Evolutionary conservation across 192 early-diverging fungal species (phyloP), one percentile per base, ranked within the genome.

Genomic region (Umbelopsis ramanniana): DNA sequence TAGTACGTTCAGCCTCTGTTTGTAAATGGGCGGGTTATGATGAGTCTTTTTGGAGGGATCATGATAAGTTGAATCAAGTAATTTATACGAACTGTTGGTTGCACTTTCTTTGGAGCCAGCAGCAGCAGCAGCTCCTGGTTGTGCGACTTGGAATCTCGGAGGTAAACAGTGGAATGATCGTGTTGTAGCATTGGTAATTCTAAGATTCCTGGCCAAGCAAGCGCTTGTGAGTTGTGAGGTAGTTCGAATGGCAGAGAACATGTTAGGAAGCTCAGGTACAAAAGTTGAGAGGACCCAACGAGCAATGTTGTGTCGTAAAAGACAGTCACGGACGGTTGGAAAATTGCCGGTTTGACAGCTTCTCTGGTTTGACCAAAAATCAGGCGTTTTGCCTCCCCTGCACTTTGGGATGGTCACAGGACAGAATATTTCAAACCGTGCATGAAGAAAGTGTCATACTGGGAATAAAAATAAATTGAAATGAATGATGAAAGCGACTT

Each of bases 1-100:
- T 80, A n/a, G 86, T 83, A 19, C 81, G 76, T 57, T 85, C 80
- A 46, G 78, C 86, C 23, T 79, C 82, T 82, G 7, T 54, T 22
- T 26, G 2, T 11, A 12, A 43, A 12, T 11, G 11, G 40, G 40
- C 11, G 40, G 8, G 6, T 43, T 43, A 43, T 12, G 11, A 43
- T 43, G 1, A 43, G 40, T 43, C 0, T 12, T 11, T 43, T 43
- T 43, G 6, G 40, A 11, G 6, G 5, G 48, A 12, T 50, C 48
- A 50, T 50, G 35, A n/a, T 37, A 12, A 23, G 22, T 17, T 6
- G 15, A 63, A 35, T n/a, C 23, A 54, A 52, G 19, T 23, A 26
- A 54, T 29, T 0, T 26, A 63, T 50, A 50, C 57, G 4, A 29
- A 37, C 57, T 29, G 57, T 63, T 63, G 11, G 57, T 63, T 2